A percentile compares a stretch with the other conserved stretches of the same genome.
Conservation (phyloP, 2,329 filamentous ascomycete genomes). For the Fusarium foetens region DNA sequence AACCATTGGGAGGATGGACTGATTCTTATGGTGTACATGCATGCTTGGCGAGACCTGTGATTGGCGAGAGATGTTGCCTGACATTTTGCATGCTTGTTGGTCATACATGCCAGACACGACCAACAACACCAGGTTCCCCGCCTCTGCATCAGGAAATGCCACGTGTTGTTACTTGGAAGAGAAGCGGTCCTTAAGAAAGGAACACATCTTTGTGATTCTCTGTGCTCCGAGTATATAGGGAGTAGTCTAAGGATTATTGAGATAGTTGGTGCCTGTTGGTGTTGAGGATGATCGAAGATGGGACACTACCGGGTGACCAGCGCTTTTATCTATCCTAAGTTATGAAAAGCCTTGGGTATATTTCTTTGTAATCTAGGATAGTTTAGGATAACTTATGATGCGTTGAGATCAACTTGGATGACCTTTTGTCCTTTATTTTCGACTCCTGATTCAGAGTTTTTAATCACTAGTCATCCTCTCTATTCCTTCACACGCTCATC, state of each 20-base stretch:
- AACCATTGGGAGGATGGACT: not conserved
- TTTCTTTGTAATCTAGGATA: too few species aligned
- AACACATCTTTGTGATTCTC: accelerated
- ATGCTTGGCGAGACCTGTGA: not conserved
- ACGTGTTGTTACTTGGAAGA: not conserved
- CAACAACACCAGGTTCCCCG: not conserved
- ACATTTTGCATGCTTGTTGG: not conserved
- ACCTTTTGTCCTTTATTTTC: not conserved
- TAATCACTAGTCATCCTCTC: too few species aligned
- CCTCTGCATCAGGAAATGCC: not conserved
- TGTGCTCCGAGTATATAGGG: accelerated
- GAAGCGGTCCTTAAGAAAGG: accelerated
- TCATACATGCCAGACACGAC: not conserved
- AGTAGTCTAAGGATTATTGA: accelerated
- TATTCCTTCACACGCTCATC: conserved; percentile 29
- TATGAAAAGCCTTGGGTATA: too few species aligned
- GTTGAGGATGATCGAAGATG: not conserved
- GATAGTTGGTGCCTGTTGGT: not conserved
- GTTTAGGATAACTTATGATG: not conserved
- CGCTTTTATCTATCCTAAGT: not conserved
- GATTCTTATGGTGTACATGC: not conserved
- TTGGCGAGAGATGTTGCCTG: not conserved
- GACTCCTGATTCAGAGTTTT: accelerated
- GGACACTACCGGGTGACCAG: accelerated
- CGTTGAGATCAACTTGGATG: accelerated